Percentiles rank a stretch among this genome's conserved stretches.
These are phyloP conservation scores for Trichophaea hybrida DNA, from an alignment of 2,329 filamentous ascomycete genomes.

Conservation along the genomic window DNA sequence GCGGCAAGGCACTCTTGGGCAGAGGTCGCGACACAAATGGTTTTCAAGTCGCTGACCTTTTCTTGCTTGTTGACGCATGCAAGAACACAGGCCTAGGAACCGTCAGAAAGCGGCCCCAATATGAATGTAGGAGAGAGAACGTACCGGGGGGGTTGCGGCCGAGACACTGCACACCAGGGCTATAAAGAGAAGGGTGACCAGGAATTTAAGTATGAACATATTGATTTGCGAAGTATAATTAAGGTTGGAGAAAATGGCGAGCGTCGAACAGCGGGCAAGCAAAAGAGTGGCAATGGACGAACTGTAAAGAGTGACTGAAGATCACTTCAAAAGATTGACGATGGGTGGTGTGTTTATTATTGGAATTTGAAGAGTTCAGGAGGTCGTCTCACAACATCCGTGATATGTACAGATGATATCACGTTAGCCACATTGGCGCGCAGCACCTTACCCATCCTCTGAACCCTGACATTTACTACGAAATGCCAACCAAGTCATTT, in stretches of 20 bases:
- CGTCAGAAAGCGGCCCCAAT: neutral
- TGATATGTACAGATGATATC: neutral
- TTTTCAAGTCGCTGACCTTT: neutral
- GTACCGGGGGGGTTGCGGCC: conserved; percentile 6
- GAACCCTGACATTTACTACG: neutral
- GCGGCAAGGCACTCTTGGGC: neutral
- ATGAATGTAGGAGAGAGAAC: neutral
- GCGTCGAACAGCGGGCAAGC: neutral
- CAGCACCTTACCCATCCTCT: neutral
- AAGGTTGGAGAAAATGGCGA: neutral
- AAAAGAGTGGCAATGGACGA: neutral
- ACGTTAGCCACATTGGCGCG: neutral
- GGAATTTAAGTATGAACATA: conserved; percentile 2
- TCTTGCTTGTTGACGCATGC: conserved; percentile 7
- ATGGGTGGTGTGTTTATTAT: neutral
- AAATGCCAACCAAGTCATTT: neutral
- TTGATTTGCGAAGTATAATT: neutral
- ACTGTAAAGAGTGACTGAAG: neutral
- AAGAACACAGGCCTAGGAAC: conserved; percentile 9
- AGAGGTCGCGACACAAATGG: neutral
- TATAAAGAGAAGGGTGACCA: neutral
- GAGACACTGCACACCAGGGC: neutral
- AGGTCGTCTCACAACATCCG: neutral
- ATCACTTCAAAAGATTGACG: neutral
- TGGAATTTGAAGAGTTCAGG: neutral